These are phyloP conservation scores for Rickenella mellea DNA, from an alignment of 768 basidiomycete species.

Conservation along the genomic window DNA sequence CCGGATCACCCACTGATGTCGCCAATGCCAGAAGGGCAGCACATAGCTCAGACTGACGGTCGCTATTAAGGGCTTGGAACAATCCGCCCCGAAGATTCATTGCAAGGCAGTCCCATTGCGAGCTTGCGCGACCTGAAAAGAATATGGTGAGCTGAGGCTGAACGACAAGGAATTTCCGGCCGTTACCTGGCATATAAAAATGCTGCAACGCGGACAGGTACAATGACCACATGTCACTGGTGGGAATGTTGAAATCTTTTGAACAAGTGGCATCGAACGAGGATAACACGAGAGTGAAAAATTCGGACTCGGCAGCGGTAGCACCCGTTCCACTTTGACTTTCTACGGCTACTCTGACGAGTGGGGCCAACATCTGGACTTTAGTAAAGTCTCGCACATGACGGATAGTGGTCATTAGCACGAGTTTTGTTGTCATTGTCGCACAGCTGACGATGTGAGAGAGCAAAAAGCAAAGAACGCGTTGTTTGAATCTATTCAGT, in stretches of 20 bases:
- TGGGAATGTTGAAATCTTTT: constrained; percentile 32
- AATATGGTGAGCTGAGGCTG: neutral
- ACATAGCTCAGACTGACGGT: constrained; percentile 48
- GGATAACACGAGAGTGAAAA: constrained; percentile 26
- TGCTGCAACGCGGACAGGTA: constrained; percentile 35
- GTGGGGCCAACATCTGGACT: constrained; percentile 48
- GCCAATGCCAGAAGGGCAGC: constrained; percentile 47
- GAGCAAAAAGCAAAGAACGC: constrained; percentile 65
- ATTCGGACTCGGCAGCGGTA: constrained; percentile 14
- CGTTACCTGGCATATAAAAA: constrained; percentile 39
- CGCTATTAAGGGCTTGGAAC: constrained; percentile 40
- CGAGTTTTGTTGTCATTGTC: constrained; percentile 35
- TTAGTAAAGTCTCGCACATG: constrained; percentile 40
- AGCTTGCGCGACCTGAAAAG: constrained; percentile 32
- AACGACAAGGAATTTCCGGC: neutral
- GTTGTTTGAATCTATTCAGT: constrained; percentile 50
- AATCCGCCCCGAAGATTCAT: constrained; percentile 43
- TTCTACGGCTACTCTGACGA: constrained; percentile 32
- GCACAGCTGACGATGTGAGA: constrained; percentile 67
- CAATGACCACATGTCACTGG: constrained; percentile 38
- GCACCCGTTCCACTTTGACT: neutral
- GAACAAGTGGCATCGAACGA: constrained; percentile 43
- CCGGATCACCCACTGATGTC: constrained; percentile 35
- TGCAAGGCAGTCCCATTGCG: constrained; percentile 31
- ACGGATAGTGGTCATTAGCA: constrained; percentile 40